A percentile compares a stretch with the other conserved stretches of the same genome.
phyloP scores from a whole-genome alignment of 129 eudicot species.

The Glebionis coronaria region DNA sequence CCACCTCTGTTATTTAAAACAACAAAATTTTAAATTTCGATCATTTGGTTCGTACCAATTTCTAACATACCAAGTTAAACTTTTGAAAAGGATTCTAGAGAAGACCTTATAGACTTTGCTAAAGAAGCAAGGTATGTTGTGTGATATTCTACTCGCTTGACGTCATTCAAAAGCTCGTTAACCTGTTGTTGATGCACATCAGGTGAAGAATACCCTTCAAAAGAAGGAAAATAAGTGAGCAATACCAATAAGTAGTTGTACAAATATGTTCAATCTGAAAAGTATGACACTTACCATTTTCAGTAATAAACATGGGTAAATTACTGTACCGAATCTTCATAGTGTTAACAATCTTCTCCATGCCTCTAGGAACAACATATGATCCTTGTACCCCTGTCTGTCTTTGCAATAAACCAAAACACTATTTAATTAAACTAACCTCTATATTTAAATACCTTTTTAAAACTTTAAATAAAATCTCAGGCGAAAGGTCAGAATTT shows the following conservation, averaged over 20 bases:
- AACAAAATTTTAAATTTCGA: too few species aligned
- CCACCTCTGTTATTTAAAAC: slow-evolving; percentile 45
- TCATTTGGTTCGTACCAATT: not conserved
- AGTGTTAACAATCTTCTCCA: slow-evolving; percentile 48
- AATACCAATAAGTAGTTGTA: not conserved
- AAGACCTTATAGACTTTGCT: slow-evolving; percentile 61
- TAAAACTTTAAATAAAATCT: not conserved
- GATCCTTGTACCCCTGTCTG: slow-evolving; percentile 39
- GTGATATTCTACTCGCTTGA: slow-evolving; percentile 53
- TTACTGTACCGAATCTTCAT: slow-evolving; percentile 53
- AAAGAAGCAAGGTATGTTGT: slow-evolving; percentile 52
- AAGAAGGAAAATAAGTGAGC: not conserved
- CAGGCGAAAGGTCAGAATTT: not conserved
- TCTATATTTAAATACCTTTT: too few species aligned
- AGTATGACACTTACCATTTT: slow-evolving; percentile 49
- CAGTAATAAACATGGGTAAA: slow-evolving; percentile 59
- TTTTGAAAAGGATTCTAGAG: not conserved
- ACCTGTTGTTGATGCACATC: slow-evolving; percentile 5
- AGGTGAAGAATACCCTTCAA: slow-evolving; percentile 52
- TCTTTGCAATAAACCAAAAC: not conserved
- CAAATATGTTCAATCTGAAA: not conserved
- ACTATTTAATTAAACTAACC: not conserved
- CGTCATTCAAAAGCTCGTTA: slow-evolving; percentile 37
- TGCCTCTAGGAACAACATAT: slow-evolving; percentile 70
- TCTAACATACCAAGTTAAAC: not conserved